These are phyloP conservation scores for Leptomonas seymouri DNA, from an alignment of 208 protist species.

Conservation along the genomic window DNA sequence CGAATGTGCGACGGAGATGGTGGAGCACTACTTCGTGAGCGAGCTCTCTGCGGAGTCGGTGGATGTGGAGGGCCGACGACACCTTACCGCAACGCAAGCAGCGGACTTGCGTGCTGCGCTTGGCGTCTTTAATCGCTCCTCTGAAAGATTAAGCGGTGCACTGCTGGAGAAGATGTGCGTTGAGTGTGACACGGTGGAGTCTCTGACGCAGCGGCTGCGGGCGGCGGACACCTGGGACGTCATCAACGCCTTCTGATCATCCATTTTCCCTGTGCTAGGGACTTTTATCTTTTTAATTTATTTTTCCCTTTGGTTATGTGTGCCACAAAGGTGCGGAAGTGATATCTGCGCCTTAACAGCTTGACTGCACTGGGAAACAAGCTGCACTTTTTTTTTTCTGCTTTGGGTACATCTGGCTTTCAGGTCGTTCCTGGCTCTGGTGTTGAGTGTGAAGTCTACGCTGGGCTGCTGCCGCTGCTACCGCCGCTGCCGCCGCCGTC, in stretches of 20 bases:
- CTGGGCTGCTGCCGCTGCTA: too few species aligned
- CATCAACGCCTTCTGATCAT: slow-evolving; percentile 34
- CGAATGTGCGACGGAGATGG: slow-evolving; percentile 50
- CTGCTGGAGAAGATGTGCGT: slow-evolving; percentile 59
- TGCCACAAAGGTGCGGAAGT: too few species aligned
- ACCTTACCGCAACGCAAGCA: slow-evolving; percentile 17
- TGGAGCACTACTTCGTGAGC: slow-evolving; percentile 62
- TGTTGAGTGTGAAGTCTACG: too few species aligned
- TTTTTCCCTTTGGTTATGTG: slow-evolving; percentile 12
- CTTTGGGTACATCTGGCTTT: too few species aligned
- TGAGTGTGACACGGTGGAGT: slow-evolving; percentile 39
- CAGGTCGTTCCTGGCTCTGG: too few species aligned
- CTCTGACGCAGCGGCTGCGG: slow-evolving; percentile 34
- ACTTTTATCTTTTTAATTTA: slow-evolving; percentile 4
- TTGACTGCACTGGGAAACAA: too few species aligned
- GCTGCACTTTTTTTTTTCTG: background rate
- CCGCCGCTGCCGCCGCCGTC: too few species aligned
- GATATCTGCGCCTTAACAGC: too few species aligned
- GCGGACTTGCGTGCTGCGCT: slow-evolving; percentile 21
- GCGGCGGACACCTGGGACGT: slow-evolving; percentile 20
- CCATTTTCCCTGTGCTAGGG: background rate
- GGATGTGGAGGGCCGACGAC: background rate
- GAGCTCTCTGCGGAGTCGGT: slow-evolving; percentile 14
- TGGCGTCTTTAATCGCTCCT: slow-evolving; percentile 5
- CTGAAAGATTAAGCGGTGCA: slow-evolving; percentile 39